Evolutionary conservation across 1,139 yeast genomes (phyloP).

Genomic region (Taphrina pruni): DNA sequence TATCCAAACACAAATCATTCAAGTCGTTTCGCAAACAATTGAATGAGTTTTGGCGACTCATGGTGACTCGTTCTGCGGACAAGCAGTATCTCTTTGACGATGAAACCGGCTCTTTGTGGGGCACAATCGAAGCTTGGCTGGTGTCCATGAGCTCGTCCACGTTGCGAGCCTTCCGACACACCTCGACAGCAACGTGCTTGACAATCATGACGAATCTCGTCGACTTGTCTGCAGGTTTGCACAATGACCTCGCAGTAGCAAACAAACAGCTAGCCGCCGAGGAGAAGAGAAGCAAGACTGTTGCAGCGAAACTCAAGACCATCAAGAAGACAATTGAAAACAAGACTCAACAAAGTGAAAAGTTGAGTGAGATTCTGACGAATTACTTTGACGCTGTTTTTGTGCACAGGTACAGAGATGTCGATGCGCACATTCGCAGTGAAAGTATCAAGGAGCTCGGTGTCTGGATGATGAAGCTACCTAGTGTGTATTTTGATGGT

Average conservation of each 20-base stretch:
- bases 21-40: constrained; percentile 64
- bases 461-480: constrained; percentile 70
- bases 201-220: constrained; percentile 67
- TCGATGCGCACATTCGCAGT: constrained; percentile 71
- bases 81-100: constrained; percentile 64
- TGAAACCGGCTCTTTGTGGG: constrained; percentile 60
- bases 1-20: constrained; percentile 61
- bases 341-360: constrained; percentile 61
- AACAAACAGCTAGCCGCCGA: constrained; percentile 53
- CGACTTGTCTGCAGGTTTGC: constrained; percentile 57
- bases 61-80: constrained; percentile 65
- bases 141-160: constrained; percentile 72
- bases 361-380: constrained; percentile 62
- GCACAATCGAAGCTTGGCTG: constrained; percentile 73
- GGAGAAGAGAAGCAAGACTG: constrained; percentile 51
- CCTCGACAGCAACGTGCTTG: constrained; percentile 67
- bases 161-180: constrained; percentile 72
- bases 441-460: constrained; percentile 70
- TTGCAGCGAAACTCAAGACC: constrained; percentile 55
- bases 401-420: constrained; percentile 79
- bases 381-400: constrained; percentile 63
- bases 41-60: constrained; percentile 60
- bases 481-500: constrained; percentile 73
- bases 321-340: constrained; percentile 59
- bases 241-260: constrained; percentile 52